Base-by-base conservation (phyloP, 257 asterid genomes). In the Solanum medicagineum region DNA sequence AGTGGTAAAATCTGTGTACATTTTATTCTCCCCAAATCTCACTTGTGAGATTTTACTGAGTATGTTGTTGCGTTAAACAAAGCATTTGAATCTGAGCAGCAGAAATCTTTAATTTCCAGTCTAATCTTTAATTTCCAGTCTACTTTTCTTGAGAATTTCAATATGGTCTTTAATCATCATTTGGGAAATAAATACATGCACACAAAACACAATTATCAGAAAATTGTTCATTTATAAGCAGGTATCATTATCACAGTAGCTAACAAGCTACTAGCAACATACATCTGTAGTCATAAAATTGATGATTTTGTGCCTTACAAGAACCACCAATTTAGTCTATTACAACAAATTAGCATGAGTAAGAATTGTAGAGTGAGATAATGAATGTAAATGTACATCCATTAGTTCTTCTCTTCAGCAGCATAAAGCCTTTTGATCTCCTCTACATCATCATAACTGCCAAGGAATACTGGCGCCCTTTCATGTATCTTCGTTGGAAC, bases 371-470 rank as follows among this genome's bases (percentile, higher is more conserved):
- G 26, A 77, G 14, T 57, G 73, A 56, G n/a, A 81, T 7, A 13
- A 65, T 65, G 36, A 22, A 32, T 20, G 87, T 10, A 74, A 75
- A 75, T 40, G 47, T 45, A 45, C 82, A 55, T 85, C 86, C 57
- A 88, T 89, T 70, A 85, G 26, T 89, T 94, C 47, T 90, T 55
- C 86, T 81, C 92, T 88, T 96, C 95, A 84, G 91, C 93, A 22
- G 97, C 96, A 42, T 94, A 95, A 74, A 96, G 87, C 44, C 92
- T 95, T 89, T 94, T 96, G 93, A 96, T 92, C 90, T 92, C 99
- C 92, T 96, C 98, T 20, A 96, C 95, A 68, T 96, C 99, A 63
- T 96, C 98, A 62, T 88, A 94, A 91, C 98, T 95, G 26, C 99
- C 99, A 1, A 96, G 94, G 89, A 96, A 96, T 85, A 96, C 91